A percentile compares a stretch with the other conserved stretches of the same genome.
Evolutionary conservation across 768 basidiomycete species (phyloP).

Genomic region (Pleurotus citrinopileatus): DNA sequence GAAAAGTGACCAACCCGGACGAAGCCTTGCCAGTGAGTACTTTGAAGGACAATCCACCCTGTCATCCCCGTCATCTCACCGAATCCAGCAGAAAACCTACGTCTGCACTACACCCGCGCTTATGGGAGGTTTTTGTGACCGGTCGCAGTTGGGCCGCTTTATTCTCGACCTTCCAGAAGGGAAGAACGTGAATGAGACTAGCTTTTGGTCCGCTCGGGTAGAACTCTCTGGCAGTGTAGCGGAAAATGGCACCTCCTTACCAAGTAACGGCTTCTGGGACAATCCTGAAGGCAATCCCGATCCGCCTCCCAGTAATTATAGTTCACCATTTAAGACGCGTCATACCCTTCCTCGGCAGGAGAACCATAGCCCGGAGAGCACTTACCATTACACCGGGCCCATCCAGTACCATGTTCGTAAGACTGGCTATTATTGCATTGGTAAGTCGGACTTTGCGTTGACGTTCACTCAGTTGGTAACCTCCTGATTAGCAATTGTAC

Average conservation of each 20-base stretch:
- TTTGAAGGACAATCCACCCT: conserved; percentile 2
- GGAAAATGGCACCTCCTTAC: conserved; percentile 16
- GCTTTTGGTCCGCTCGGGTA: conserved; percentile 86
- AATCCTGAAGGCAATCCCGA: conserved; percentile 59
- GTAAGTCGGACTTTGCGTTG: conserved; percentile 43
- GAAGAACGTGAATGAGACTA: conserved; percentile 64
- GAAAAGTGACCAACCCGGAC: conserved; percentile 54
- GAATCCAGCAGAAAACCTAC: conserved; percentile 78
- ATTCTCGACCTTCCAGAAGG: conserved; percentile 74
- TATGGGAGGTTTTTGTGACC: conserved; percentile 64
- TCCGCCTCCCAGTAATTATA: conserved; percentile 42
- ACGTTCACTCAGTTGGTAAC: not conserved
- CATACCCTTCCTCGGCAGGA: conserved; percentile 21
- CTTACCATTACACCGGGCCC: conserved; percentile 60
- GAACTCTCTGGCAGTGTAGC: conserved; percentile 37
- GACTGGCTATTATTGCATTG: conserved; percentile 96
- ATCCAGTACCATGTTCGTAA: conserved; percentile 82
- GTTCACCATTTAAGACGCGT: conserved; percentile 38
- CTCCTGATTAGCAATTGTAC: conserved; percentile 65
- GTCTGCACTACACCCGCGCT: conserved; percentile 88
- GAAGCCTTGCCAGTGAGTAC: conserved; percentile 63
- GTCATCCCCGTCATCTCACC: conserved; percentile 15
- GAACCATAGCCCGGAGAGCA: conserved; percentile 48
- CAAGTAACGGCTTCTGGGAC: conserved; percentile 47
- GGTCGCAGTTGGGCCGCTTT: conserved; percentile 79